Evolutionary conservation across 441 rosid species (phyloP).

Genomic region (Aquilaria agallochum): DNA sequence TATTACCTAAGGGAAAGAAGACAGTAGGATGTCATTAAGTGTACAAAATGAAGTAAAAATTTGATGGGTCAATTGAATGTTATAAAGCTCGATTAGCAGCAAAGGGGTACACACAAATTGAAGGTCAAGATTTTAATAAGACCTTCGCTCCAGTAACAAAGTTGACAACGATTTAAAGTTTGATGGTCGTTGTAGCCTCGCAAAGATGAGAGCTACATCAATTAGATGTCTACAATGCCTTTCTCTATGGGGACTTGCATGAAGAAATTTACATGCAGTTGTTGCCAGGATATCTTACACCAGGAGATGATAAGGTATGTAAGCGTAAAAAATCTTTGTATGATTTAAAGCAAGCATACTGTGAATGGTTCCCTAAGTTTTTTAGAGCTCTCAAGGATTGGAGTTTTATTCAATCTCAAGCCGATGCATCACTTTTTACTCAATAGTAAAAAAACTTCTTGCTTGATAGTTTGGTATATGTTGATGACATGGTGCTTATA

Average conservation of each 20-base stretch:
- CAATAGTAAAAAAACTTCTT: too few species aligned
- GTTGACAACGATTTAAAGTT: not conserved
- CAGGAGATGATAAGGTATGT: not conserved
- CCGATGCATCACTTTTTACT: too few species aligned
- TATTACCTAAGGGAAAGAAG: not conserved
- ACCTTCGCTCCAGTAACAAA: not conserved
- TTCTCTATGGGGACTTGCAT: too few species aligned
- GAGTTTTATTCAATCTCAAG: too few species aligned
- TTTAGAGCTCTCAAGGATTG: too few species aligned
- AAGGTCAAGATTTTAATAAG: not conserved
- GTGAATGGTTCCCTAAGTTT: too few species aligned
- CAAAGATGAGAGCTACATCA: too few species aligned
- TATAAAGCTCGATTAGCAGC: not conserved
- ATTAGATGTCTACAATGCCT: too few species aligned
- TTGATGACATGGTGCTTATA: too few species aligned
- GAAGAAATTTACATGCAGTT: too few species aligned
- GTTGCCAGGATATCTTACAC: too few species aligned
- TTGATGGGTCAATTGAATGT: not conserved
- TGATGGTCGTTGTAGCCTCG: not conserved
- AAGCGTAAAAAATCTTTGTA: not conserved
- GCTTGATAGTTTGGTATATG: too few species aligned
- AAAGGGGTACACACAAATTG: not conserved
- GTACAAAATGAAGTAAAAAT: not conserved
- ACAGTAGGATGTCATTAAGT: not conserved
- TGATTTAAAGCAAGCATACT: not conserved